These are phyloP conservation scores for Citrus unshiu DNA, from an alignment of 345 rosid species.

Conservation along the genomic window DNA sequence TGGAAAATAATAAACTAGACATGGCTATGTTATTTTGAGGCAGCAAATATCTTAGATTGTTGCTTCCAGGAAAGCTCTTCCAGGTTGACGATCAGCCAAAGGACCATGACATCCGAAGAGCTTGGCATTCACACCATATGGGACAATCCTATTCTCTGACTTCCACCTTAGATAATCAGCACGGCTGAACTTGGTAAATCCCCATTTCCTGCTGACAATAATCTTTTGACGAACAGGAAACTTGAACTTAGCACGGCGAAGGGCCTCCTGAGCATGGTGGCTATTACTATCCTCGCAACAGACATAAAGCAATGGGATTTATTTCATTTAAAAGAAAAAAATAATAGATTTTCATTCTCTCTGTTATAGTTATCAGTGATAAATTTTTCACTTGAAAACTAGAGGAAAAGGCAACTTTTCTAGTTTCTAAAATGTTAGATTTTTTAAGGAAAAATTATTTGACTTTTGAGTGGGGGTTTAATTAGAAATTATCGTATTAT, in stretches of 20 bases:
- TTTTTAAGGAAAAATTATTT: no score
- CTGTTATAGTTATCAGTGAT: no score
- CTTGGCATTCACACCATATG: slow-evolving; percentile 58
- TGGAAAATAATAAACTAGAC: background rate
- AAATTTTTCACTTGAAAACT: no score
- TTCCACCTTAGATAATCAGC: slow-evolving; percentile 48
- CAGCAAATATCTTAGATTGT: background rate
- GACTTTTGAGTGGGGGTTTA: no score
- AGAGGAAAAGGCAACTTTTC: no score
- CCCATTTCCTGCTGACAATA: slow-evolving; percentile 62
- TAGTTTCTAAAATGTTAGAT: no score
- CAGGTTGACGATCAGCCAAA: slow-evolving; percentile 11
- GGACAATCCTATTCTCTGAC: slow-evolving; percentile 34
- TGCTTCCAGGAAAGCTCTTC: slow-evolving; percentile 7
- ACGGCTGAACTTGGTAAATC: slow-evolving; percentile 52
- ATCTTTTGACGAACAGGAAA: slow-evolving; percentile 64
- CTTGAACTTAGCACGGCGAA: slow-evolving; percentile 56
- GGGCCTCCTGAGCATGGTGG: slow-evolving; percentile 56
- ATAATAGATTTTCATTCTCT: no score
- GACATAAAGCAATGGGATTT: slow-evolving; percentile 30
- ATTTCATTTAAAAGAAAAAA: no score
- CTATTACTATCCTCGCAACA: slow-evolving; percentile 50
- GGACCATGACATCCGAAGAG: slow-evolving; percentile 18
- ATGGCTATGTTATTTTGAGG: background rate
- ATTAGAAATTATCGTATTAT: no score